Base-by-base conservation (phyloP, 306 rosid genomes). In the Ceratonia siliqua region DNA sequence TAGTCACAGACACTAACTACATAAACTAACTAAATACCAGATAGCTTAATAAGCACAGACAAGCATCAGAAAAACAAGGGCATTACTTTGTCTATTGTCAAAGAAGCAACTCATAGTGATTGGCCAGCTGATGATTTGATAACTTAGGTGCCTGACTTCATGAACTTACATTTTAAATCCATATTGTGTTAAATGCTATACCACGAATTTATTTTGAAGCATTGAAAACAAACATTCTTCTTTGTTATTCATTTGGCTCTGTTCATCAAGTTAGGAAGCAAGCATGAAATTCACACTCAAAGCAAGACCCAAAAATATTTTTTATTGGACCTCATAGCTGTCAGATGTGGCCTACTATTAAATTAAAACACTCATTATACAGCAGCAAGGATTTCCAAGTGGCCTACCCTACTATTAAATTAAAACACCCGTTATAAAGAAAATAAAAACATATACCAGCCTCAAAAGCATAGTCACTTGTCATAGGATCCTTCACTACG, bases 401-500 rank as follows among this genome's bases (percentile, higher is more conserved):
- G n/a, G n/a, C n/a, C n/a, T n/a, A n/a, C n/a, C 18, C 50, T 62
- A 20, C 5, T 38, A 38, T 62, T 22, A 20, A 38, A 20, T 1
- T 17, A 12, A 20, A 62, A 53, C 54, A 41, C 42, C 28, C 43
- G 74, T 9, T 58, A 62, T 52, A 53, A 73, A 68, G 22, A 43
- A 76, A n/a, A 25, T 56, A 55, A 53, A 63, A 68, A 39, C 14
- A 68, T 38, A 14, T 85, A 94, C 97, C 98, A 17, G 97, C 98
- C 82, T 91, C 98, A 84, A 94, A 94, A 73, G 88, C 97, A 78
- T 91, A 91, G 78, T 91, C 98, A 80, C 79, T 84, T 53, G 96
- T 94, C 89, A 87, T 89, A 55, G 94, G 78, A 85, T 91, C 98
- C 85, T 87, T 91, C 71, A 94, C 94, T 53, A 94, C 97, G 20